These are phyloP conservation scores for Peronospora farinosa DNA, from an alignment of 352 stramenopile species.

Conservation along the genomic window DNA sequence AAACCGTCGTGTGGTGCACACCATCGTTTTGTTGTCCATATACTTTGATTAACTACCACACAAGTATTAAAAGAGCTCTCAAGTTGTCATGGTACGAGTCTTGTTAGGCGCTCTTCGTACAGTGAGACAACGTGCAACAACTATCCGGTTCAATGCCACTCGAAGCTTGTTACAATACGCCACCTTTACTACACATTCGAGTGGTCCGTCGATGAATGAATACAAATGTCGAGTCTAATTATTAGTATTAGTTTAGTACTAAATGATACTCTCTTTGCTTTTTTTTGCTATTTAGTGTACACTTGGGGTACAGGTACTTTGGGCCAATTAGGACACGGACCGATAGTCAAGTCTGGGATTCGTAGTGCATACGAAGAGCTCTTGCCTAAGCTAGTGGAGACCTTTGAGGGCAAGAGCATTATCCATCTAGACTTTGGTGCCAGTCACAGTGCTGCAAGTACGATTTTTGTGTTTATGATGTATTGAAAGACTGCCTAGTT, in stretches of 20 bases:
- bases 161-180: constrained; percentile 20
- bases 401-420: constrained; percentile 58
- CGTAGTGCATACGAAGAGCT: constrained; percentile 83
- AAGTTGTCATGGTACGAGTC: constrained; percentile 40
- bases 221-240: neutral
- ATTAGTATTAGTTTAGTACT: neutral
- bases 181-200: constrained; percentile 55
- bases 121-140: constrained; percentile 14
- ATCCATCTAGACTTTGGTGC: constrained; percentile 67
- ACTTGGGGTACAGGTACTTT: constrained; percentile 83
- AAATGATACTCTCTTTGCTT: neutral
- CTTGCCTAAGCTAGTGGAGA: constrained; percentile 58
- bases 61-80: constrained; percentile 15
- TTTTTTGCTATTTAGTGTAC: constrained; percentile 38
- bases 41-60: constrained; percentile 10
- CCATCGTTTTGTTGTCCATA: neutral
- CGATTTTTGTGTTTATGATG: constrained; percentile 12
- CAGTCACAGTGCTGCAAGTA: constrained; percentile 77
- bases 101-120: constrained; percentile 40
- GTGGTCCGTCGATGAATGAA: constrained; percentile 26
- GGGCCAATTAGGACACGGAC: constrained; percentile 75
- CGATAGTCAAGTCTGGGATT: constrained; percentile 80
- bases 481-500: neutral
- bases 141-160: constrained; percentile 13
- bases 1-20: neutral